A percentile compares a stretch with the other conserved stretches of the same genome.
These are phyloP conservation scores for Crucibulum laeve DNA, from an alignment of 768 basidiomycete genomes.

Conservation along the genomic window DNA sequence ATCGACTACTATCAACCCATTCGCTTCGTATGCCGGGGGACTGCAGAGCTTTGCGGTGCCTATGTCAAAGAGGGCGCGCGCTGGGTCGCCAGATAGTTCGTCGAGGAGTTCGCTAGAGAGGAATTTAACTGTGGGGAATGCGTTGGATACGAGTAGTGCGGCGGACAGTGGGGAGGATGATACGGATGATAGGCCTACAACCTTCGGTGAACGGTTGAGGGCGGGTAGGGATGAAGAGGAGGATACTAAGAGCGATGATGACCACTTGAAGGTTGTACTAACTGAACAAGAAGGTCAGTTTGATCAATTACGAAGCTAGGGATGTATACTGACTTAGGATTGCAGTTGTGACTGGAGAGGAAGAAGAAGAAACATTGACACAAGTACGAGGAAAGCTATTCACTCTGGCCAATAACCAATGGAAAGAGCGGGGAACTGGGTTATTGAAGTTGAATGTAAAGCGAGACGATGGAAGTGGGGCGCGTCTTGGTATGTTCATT, in stretches of 20 bases:
- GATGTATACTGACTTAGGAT: constrained; percentile 5
- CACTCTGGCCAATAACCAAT: constrained; percentile 52
- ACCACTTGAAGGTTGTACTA: constrained; percentile 43
- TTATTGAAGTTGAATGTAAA: constrained; percentile 67
- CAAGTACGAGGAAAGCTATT: constrained; percentile 79
- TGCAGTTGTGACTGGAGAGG: constrained; percentile 73
- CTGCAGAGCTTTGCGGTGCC: constrained; percentile 49
- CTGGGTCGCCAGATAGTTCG: constrained; percentile 42
- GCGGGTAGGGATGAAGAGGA: constrained; percentile 59
- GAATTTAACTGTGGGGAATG: constrained; percentile 17
- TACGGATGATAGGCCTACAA: constrained; percentile 34
- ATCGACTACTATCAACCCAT: constrained; percentile 45
- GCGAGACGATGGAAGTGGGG: constrained; percentile 57
- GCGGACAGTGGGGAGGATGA: constrained; percentile 42
- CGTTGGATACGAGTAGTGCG: constrained; percentile 21
- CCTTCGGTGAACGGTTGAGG: constrained; percentile 65
- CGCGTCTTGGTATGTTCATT: constrained; percentile 55
- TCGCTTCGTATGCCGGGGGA: constrained; percentile 56
- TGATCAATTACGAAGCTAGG: constrained; percentile 1
- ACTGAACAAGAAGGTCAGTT: constrained; percentile 67
- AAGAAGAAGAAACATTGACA: constrained; percentile 73
- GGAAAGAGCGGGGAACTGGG: constrained; percentile 79
- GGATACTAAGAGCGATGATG: constrained; percentile 42
- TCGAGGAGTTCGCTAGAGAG: constrained; percentile 42
- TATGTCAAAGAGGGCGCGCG: constrained; percentile 50